Base-by-base conservation (phyloP, 2,329 filamentous ascomycete genomes). In the Tolypocladium inflatum region DNA sequence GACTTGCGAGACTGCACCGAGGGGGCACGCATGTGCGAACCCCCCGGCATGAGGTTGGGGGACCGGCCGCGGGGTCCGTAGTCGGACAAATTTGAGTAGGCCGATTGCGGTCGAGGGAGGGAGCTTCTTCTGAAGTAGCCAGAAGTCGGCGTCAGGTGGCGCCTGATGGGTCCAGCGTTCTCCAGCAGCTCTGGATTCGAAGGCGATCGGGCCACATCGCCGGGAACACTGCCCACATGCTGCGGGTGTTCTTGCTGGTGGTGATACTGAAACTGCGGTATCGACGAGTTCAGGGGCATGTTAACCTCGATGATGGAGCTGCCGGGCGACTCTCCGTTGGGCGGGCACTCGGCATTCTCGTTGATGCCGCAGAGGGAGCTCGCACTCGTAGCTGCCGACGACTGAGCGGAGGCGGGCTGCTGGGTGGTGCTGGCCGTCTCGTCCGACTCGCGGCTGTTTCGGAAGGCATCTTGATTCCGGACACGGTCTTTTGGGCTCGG, bases 51-150 rank as follows among this genome's bases (percentile, higher is more conserved):
- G 30, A 78, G 71, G 21, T 71, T 76, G 2, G 83, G 82, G 17
- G 84, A 86, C 39, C 87, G 84, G 39, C 87, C 86, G 56, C 86
- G 83, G 39, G 76, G 74, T 35, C 80, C 81, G 61, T 84, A 74
- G 54, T 96, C 91, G 19, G 89, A 91, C 54, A 82, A 82, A 17
- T 83, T 79, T 2, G 90, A 94, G 71, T 91, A 92, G 6, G 87
- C 79, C 15, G 92, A 96, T 30, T 80, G 80, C 6, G 91, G 91
- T 55, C 92, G 81, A 45, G 82, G 80, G 61, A 88, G 69, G 17
- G 83, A 84, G 59, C 77, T 83, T 66, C 83, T 75, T 65, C 79
- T 76, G 63, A 80, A 76, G 65, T 78, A 76, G 65, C 77, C 74
- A 15, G 80, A 79, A 51, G 73, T 83, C 30, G 82, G 85, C 3